phyloP scores from a whole-genome alignment of 1,139 yeast species.

The Pneumocystis murina region DNA sequence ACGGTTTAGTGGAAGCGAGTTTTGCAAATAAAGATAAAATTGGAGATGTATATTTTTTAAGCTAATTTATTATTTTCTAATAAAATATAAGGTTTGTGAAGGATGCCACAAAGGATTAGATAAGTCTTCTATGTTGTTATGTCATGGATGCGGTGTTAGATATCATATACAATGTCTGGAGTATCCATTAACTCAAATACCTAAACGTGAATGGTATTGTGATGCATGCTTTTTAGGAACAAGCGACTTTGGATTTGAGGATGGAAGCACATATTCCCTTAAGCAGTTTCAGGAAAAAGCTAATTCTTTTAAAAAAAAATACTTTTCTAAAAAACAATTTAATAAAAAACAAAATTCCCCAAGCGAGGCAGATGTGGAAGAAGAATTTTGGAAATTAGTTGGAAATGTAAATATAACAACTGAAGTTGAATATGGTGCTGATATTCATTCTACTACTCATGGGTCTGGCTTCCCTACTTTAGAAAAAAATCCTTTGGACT shows the following conservation, averaged over 20 bases:
- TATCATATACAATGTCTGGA: constrained; percentile 52
- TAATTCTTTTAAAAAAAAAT: constrained; percentile 30
- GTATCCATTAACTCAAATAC: constrained; percentile 36
- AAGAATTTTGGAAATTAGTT: constrained; percentile 28
- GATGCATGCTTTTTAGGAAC: constrained; percentile 70
- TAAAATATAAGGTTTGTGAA: constrained; percentile 12
- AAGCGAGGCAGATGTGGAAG: constrained; percentile 18
- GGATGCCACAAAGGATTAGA: constrained; percentile 39
- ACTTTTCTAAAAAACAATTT: constrained; percentile 19
- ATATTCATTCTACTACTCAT: constrained; percentile 31
- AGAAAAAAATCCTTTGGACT: constrained; percentile 20
- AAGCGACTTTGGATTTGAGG: constrained; percentile 82
- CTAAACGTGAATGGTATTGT: constrained; percentile 61
- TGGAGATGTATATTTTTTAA: background rate
- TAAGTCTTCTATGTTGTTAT: constrained; percentile 40
- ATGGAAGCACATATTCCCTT: constrained; percentile 46
- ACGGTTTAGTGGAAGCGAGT: background rate
- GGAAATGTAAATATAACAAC: constrained; percentile 26
- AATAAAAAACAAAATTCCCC: constrained; percentile 5
- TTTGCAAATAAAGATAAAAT: background rate
- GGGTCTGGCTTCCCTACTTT: constrained; percentile 40
- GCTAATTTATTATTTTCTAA: background rate
- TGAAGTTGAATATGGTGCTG: constrained; percentile 38
- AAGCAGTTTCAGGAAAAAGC: constrained; percentile 48
- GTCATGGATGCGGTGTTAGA: constrained; percentile 60